Evolutionary conservation across 2,329 filamentous ascomycete species (phyloP).

Genomic region (Macrophomina tecta): DNA sequence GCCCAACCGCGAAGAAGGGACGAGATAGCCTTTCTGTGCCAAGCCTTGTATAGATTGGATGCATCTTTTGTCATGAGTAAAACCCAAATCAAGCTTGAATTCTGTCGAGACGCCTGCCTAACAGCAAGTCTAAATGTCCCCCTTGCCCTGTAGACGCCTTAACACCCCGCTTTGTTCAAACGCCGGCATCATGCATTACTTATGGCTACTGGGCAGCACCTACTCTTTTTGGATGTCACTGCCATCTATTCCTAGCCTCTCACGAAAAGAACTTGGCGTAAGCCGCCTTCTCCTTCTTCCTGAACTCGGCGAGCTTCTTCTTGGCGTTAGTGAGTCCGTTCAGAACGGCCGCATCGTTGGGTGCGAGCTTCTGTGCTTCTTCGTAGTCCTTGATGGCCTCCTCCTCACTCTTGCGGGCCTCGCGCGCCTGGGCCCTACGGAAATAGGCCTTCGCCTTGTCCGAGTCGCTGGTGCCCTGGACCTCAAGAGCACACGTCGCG

Average conservation of each 20-base stretch:
- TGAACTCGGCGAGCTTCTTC: constrained; percentile 72
- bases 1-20: too few species aligned
- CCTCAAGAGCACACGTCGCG: constrained; percentile 75
- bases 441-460: constrained; percentile 91
- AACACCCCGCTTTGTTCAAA: constrained; percentile 21
- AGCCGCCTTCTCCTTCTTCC: constrained; percentile 88
- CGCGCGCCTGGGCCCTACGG: constrained; percentile 77
- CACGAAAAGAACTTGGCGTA: constrained; percentile 69
- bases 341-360: constrained; percentile 74
- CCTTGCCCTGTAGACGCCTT: constrained; percentile 10
- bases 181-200: constrained; percentile 9
- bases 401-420: constrained; percentile 84
- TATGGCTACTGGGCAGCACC: not conserved
- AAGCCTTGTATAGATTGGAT: not conserved
- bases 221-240: constrained; percentile 16
- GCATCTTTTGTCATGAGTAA: not conserved
- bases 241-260: not conserved
- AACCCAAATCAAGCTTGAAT: constrained; percentile 1
- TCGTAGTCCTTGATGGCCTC: constrained; percentile 61
- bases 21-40: not conserved
- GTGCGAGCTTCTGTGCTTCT: constrained; percentile 55
- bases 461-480: constrained; percentile 66
- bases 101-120: not conserved
- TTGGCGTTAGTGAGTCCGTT: constrained; percentile 81
- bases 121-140: constrained; percentile 1